Evolutionary conservation across 805 yeast species (phyloP).

Genomic region (Zygosaccharomyces bailii): DNA sequence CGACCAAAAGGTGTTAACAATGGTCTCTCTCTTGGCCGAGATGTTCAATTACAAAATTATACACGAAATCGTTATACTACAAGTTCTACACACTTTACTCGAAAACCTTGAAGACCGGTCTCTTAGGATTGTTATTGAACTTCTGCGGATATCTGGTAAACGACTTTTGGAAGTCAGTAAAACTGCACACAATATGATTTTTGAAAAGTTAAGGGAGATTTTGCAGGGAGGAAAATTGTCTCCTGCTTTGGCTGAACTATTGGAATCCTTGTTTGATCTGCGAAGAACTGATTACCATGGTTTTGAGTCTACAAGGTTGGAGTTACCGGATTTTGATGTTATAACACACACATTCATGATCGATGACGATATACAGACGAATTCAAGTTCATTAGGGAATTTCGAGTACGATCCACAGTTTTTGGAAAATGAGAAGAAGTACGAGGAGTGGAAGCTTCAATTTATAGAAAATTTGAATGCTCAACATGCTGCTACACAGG

Average conservation of each 20-base stretch:
- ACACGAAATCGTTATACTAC: constrained; percentile 52
- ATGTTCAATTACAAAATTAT: constrained; percentile 61
- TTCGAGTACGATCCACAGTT: constrained; percentile 16
- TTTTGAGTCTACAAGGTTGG: not conserved
- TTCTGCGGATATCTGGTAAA: constrained; percentile 53
- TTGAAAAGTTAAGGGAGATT: constrained; percentile 58
- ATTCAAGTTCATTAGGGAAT: constrained; percentile 7
- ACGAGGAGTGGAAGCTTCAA: constrained; percentile 8
- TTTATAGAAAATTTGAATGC: not conserved
- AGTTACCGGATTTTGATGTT: constrained; percentile 1
- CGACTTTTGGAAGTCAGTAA: constrained; percentile 43
- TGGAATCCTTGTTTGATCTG: constrained; percentile 51
- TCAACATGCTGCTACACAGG: constrained; percentile 17
- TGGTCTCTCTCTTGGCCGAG: constrained; percentile 54
- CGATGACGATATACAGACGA: constrained; percentile 9
- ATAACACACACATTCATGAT: constrained; percentile 16
- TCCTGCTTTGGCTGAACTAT: constrained; percentile 41
- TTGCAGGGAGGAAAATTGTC: constrained; percentile 46
- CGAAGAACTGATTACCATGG: constrained; percentile 44
- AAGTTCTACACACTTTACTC: constrained; percentile 48
- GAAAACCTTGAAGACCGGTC: constrained; percentile 47
- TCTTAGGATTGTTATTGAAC: constrained; percentile 49
- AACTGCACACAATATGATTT: constrained; percentile 47
- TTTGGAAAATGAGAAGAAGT: constrained; percentile 12
- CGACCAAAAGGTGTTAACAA: constrained; percentile 41